These are phyloP conservation scores for Trichomonas gallinae DNA, from an alignment of 208 protist species.

Conservation along the genomic window DNA sequence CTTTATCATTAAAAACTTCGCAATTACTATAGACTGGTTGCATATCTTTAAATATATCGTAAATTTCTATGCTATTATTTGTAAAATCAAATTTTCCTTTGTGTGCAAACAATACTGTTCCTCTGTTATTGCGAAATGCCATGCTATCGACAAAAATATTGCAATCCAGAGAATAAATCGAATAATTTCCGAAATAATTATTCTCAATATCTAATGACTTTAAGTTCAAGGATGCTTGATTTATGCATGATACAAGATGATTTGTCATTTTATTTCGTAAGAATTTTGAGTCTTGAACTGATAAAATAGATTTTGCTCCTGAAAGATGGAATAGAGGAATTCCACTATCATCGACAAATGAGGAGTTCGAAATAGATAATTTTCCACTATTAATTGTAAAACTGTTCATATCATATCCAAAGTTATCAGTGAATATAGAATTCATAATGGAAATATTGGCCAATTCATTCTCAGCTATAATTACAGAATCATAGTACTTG, in stretches of 20 bases:
- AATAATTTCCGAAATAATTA: neutral
- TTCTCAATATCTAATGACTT: neutral
- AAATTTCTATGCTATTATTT: neutral
- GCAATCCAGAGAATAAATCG: neutral
- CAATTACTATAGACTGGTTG: neutral
- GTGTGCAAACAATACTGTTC: neutral
- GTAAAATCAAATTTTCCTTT: neutral
- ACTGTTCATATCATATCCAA: neutral
- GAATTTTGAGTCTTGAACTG: neutral
- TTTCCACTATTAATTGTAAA: neutral
- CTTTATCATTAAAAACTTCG: neutral
- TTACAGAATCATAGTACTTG: neutral
- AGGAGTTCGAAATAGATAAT: neutral
- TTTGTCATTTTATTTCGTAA: neutral
- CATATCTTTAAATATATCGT: neutral
- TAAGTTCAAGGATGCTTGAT: neutral
- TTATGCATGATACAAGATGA: neutral
- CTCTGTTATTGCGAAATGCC: neutral
- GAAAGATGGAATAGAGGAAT: neutral
- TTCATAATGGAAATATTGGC: neutral
- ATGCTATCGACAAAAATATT: neutral
- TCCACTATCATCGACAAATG: neutral
- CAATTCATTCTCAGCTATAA: neutral
- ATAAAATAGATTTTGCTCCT: neutral
- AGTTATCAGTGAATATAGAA: neutral